A percentile compares a stretch with the other conserved stretches of the same genome.
These are phyloP conservation scores for Flaveria robusta DNA, from an alignment of 129 eudicot genomes.

Conservation along the genomic window DNA sequence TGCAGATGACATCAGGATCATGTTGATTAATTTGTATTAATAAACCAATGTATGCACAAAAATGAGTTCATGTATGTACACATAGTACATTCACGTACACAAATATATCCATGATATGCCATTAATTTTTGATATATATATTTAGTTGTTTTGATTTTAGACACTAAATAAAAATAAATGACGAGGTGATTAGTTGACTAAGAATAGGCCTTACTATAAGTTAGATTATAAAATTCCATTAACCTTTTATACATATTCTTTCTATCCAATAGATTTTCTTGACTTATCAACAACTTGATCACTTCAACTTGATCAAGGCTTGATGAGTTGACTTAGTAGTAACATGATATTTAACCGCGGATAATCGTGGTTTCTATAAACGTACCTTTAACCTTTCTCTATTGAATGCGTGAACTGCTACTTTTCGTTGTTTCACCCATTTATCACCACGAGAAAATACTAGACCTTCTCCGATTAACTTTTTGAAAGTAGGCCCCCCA, in stretches of 20 bases:
- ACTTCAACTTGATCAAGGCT: background rate
- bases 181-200: no score
- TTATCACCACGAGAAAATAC: conserved; percentile 35
- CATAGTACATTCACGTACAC: background rate
- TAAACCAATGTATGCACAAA: background rate
- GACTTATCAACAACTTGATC: background rate
- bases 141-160: no score
- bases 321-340: background rate
- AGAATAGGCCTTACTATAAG: no score
- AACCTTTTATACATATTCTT: no score
- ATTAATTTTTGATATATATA: no score
- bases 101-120: no score
- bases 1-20: background rate
- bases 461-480: conserved; percentile 42
- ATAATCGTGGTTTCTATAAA: background rate
- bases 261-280: background rate
- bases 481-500: conserved; percentile 7
- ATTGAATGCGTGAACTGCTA: conserved; percentile 49
- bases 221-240: no score
- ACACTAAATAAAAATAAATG: no score
- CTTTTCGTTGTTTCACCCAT: conserved; percentile 43
- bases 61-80: background rate
- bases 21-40: background rate
- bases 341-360: background rate
- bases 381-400: conserved; percentile 33